Evolutionary conservation across 805 yeast species (phyloP).

Genomic region (Wickerhamiella brachini): DNA sequence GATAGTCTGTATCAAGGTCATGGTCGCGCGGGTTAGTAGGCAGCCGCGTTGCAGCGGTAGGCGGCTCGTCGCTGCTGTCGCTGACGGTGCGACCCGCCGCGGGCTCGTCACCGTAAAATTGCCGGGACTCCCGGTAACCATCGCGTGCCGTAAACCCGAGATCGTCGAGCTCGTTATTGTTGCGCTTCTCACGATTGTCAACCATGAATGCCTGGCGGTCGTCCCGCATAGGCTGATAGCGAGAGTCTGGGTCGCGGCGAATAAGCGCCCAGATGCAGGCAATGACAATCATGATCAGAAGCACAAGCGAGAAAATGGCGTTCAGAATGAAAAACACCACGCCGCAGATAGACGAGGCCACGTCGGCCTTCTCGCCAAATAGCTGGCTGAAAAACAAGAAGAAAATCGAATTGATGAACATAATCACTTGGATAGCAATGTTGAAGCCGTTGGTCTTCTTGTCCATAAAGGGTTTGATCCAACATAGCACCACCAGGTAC

Average conservation of each 20-base stretch:
- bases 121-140: slow-evolving; percentile 20
- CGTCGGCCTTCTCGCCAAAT: slow-evolving; percentile 60
- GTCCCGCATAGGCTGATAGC: slow-evolving; percentile 93
- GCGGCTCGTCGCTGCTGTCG: background rate
- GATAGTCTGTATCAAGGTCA: background rate
- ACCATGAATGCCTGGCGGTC: slow-evolving; percentile 87
- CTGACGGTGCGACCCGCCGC: background rate
- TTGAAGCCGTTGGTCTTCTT: slow-evolving; percentile 89
- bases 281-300: slow-evolving; percentile 72
- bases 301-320: slow-evolving; percentile 73
- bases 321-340: slow-evolving; percentile 78
- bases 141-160: slow-evolving; percentile 42
- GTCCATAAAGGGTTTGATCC: slow-evolving; percentile 83
- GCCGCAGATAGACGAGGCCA: slow-evolving; percentile 86
- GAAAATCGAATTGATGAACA: slow-evolving; percentile 69
- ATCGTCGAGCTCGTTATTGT: slow-evolving; percentile 53
- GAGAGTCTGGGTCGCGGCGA: slow-evolving; percentile 84
- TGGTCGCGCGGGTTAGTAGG: background rate
- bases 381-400: slow-evolving; percentile 79
- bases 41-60: background rate
- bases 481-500: slow-evolving; percentile 51
- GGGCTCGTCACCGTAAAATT: slow-evolving; percentile 11
- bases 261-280: slow-evolving; percentile 75
- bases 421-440: slow-evolving; percentile 69
- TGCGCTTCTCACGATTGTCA: slow-evolving; percentile 16